These are phyloP conservation scores for Exophiala phaeomuriformis DNA, from an alignment of 2,329 filamentous ascomycete genomes.

Conservation along the genomic window DNA sequence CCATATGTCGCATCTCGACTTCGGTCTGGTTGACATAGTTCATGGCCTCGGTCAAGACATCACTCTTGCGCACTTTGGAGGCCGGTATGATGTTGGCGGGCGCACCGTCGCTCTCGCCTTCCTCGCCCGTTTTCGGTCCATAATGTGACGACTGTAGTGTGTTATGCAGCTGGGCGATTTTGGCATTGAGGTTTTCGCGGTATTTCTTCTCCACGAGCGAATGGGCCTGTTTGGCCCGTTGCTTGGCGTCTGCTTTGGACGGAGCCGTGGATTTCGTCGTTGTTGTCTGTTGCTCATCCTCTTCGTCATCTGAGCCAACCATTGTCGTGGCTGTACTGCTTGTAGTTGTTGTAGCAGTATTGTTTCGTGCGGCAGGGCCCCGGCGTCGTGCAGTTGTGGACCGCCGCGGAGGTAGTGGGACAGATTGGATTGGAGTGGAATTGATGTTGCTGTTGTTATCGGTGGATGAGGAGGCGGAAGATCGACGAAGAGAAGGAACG, in stretches of 20 bases:
- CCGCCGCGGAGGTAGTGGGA: slow-evolving; percentile 15
- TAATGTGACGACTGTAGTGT: slow-evolving; percentile 24
- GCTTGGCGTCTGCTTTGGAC: slow-evolving; percentile 23
- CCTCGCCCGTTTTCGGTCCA: slow-evolving; percentile 17
- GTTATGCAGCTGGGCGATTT: slow-evolving; percentile 25
- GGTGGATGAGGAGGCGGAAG: slow-evolving; percentile 10
- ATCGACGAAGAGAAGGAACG: neutral
- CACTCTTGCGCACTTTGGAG: slow-evolving; percentile 25
- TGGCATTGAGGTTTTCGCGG: slow-evolving; percentile 27
- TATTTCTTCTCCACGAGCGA: slow-evolving; percentile 27
- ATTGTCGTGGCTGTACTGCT: neutral
- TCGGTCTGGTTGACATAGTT: slow-evolving; percentile 26
- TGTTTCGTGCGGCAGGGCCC: neutral
- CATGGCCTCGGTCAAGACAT: slow-evolving; percentile 27
- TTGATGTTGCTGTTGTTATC: neutral
- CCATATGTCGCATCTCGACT: slow-evolving; percentile 26
- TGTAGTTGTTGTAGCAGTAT: neutral
- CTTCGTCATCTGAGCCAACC: slow-evolving; percentile 11
- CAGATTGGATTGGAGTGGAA: slow-evolving; percentile 2
- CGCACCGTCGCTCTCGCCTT: slow-evolving; percentile 12
- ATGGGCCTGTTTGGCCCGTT: slow-evolving; percentile 26
- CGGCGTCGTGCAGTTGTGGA: slow-evolving; percentile 6
- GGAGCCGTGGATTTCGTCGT: slow-evolving; percentile 14
- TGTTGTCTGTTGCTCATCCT: slow-evolving; percentile 3
- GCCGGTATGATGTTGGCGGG: slow-evolving; percentile 7